Percentiles rank a stretch among this genome's conserved stretches.
Evolutionary conservation across 2,329 filamentous ascomycete genomes (phyloP).

Genomic region (Penicillium sp.): DNA sequence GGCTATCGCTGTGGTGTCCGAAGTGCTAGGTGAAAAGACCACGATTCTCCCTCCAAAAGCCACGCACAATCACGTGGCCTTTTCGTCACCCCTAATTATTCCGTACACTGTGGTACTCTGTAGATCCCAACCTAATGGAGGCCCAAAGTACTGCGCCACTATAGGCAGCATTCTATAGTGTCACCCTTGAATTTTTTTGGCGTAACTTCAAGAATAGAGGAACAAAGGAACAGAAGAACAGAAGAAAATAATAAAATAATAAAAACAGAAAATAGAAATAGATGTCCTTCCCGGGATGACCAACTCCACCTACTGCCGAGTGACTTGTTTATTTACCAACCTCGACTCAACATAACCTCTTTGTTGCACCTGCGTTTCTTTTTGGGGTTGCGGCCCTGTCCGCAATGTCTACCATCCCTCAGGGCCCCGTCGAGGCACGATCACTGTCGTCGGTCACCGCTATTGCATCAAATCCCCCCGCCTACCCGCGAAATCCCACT

Average conservation of each 20-base stretch:
- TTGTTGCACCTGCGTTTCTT: neutral
- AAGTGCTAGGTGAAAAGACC: too few species aligned
- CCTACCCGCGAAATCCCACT: conserved; percentile 75
- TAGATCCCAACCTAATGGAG: conserved; percentile 13
- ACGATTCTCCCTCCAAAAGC: too few species aligned
- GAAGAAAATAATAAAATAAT: too few species aligned
- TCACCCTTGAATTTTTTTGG: conserved; percentile 17
- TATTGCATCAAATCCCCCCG: conserved; percentile 81
- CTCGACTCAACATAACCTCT: neutral
- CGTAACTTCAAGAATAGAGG: neutral
- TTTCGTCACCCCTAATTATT: too few species aligned
- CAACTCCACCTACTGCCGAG: conserved; percentile 16
- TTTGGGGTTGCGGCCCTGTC: conserved; percentile 25
- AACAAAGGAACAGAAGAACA: too few species aligned
- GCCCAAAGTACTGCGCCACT: conserved; percentile 21
- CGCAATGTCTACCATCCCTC: conserved; percentile 25
- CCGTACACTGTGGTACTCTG: neutral
- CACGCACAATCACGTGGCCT: too few species aligned
- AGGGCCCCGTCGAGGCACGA: conserved; percentile 66
- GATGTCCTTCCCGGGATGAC: neutral
- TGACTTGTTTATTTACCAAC: conserved; percentile 18
- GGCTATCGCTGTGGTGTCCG: too few species aligned
- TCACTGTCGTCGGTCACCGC: conserved; percentile 77
- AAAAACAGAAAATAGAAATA: neutral
- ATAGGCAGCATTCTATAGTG: conserved; percentile 20